phyloP scores from a whole-genome alignment of 768 basidiomycete species.

The Agrocybe praecox region DNA sequence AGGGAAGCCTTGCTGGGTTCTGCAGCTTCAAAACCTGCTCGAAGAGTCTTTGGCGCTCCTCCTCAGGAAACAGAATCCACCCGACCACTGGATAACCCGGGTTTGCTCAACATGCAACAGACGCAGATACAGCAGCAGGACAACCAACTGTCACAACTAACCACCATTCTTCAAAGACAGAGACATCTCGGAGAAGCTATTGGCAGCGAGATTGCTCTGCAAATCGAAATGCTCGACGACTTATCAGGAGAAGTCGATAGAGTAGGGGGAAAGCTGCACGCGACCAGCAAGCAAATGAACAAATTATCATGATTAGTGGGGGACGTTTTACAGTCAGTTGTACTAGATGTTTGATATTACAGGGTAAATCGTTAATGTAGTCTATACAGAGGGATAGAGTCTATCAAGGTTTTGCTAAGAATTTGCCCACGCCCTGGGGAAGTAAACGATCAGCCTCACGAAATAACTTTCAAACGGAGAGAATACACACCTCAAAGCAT shows the following conservation, averaged over 20 bases:
- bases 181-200: slow-evolving; percentile 88
- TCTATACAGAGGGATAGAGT: slow-evolving; percentile 9
- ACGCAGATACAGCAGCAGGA: slow-evolving; percentile 86
- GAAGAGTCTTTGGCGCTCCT: slow-evolving; percentile 79
- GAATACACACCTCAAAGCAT: slow-evolving; percentile 77
- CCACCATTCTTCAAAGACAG: slow-evolving; percentile 83
- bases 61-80: slow-evolving; percentile 85
- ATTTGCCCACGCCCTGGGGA: slow-evolving; percentile 60
- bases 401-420: slow-evolving; percentile 42
- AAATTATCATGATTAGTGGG: slow-evolving; percentile 54
- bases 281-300: slow-evolving; percentile 82
- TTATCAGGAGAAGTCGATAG: slow-evolving; percentile 75
- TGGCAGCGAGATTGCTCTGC: slow-evolving; percentile 74
- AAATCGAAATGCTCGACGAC: slow-evolving; percentile 87
- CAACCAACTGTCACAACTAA: slow-evolving; percentile 73
- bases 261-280: slow-evolving; percentile 76
- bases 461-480: slow-evolving; percentile 9
- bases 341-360: slow-evolving; percentile 29
- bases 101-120: slow-evolving; percentile 79
- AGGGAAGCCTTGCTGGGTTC: slow-evolving; percentile 66
- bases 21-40: slow-evolving; percentile 46
- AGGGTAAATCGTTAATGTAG: slow-evolving; percentile 18
- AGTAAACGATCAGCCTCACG: neutral
- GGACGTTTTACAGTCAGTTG: slow-evolving; percentile 10
- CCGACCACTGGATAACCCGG: slow-evolving; percentile 83